Base-by-base conservation (phyloP, 495 filamentous ascomycete genomes). In the Aspergillus sparsus region DNA sequence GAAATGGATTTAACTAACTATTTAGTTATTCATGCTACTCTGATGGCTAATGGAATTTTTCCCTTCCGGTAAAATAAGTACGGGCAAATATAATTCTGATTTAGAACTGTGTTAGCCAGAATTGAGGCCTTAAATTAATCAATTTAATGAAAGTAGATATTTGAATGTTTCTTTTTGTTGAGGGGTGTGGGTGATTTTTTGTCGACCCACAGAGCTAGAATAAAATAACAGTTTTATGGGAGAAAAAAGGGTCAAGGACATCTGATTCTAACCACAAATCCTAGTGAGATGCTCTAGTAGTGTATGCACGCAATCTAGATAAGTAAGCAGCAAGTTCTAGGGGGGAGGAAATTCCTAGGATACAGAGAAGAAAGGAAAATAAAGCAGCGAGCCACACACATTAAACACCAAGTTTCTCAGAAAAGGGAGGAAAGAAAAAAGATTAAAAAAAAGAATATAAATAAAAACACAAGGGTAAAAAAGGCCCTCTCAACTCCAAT, bases 401-500 rank as follows among this genome's bases (percentile, higher is more conserved):
- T 44, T 11, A 44, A 31, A 47, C 44, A 47, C 44, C 44, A 47
- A 27, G 21, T 27, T 27, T 27, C 7, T 46, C 13, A 16, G 27
- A 8, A 47, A 9, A 47, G 16, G 10, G 35, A 32, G 7, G 7
- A 32, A 45, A 31, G 4, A 8, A 46, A 21, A 16, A 39, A 31
- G 13, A 35, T 11, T 15, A 52, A 34, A 36, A 58, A 47, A 47
- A 42, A 53, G n/a, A 41, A 33, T 18, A 32, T 41, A 11, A 10
- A 41, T 41, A 41, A n/a, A 41, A 41, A 11, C 9, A 41, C n/a
- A 41, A 10, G n/a, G 9, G 37, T n/a, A 41, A 51, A 35, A 27
- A 31, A 33, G 33, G 32, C 3, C 47, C 49, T 39, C 45, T 41
- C 35, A 60, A 60, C 58, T 54, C 50, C 50, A 15, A 27, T 16